These are phyloP conservation scores for Litsea cubeba DNA, from an alignment of 164 flowering plant genomes.

Conservation along the genomic window DNA sequence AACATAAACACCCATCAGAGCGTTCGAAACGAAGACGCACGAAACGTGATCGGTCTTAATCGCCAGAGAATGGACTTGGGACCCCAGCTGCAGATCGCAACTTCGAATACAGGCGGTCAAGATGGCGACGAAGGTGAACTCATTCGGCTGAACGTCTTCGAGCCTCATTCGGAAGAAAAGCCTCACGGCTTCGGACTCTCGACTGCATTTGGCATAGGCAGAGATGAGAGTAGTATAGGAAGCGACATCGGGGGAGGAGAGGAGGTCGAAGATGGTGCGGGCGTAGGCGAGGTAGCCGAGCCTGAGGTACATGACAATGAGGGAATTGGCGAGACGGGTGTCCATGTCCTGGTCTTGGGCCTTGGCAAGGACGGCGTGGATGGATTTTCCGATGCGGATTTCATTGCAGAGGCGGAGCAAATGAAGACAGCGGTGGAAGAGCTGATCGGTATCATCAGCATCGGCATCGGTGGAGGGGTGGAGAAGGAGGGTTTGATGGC, in stretches of 20 bases:
- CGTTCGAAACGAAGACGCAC: slow-evolving; percentile 53
- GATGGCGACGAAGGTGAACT: slow-evolving; percentile 60
- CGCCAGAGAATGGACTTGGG: slow-evolving; percentile 53
- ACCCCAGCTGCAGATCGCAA: slow-evolving; percentile 42
- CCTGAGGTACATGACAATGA: slow-evolving; percentile 3
- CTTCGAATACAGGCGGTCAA: slow-evolving; percentile 63
- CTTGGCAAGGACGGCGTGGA: background rate
- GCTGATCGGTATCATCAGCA: background rate
- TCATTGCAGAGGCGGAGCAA: background rate
- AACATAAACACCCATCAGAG: slow-evolving; percentile 55
- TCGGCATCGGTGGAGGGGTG: background rate
- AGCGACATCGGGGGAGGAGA: slow-evolving; percentile 24
- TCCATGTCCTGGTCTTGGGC: background rate
- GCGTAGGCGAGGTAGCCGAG: slow-evolving; percentile 5
- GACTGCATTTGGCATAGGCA: slow-evolving; percentile 47
- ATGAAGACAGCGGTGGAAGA: background rate
- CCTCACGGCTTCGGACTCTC: slow-evolving; percentile 42
- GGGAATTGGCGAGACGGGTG: slow-evolving; percentile 1
- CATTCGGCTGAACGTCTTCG: slow-evolving; percentile 46
- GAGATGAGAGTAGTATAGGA: slow-evolving; percentile 63
- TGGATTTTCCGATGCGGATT: background rate
- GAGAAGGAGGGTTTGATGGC: background rate
- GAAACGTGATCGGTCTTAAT: slow-evolving; percentile 40
- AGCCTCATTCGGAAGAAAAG: slow-evolving; percentile 58
- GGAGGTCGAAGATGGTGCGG: background rate